Conservation (phyloP, 179 eudicot genomes). For the Spinacia oleracea region DNA sequence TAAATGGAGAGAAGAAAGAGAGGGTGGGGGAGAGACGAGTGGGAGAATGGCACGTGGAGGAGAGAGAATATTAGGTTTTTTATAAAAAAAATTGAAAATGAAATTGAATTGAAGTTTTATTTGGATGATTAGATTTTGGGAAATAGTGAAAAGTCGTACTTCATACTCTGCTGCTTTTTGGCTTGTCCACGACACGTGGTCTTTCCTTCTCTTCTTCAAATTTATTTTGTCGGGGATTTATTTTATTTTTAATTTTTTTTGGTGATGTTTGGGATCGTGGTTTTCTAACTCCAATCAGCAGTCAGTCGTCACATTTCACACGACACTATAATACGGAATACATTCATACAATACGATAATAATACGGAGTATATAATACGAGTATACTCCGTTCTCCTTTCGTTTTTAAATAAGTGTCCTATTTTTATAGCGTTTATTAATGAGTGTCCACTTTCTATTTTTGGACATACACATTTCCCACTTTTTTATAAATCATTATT, state of each 20-base stretch:
- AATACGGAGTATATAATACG: no score
- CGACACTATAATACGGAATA: no score
- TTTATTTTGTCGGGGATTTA: background rate
- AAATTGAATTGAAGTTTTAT: background rate
- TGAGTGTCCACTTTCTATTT: no score
- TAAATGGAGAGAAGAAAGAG: background rate
- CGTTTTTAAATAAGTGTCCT: no score
- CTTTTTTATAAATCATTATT: no score
- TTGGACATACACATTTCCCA: no score
- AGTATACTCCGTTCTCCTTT: no score
- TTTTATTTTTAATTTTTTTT: background rate
- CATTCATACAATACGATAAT: no score
- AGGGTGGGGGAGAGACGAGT: background rate
- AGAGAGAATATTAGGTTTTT: background rate
- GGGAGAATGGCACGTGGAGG: background rate
- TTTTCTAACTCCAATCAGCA: background rate
- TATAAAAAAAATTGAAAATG: background rate
- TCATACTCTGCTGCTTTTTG: constrained; percentile 15
- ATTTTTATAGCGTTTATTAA: no score
- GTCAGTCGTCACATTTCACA: background rate
- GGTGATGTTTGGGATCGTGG: background rate
- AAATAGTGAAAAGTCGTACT: constrained; percentile 24
- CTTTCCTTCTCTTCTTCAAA: background rate
- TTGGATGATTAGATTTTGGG: constrained; percentile 18
- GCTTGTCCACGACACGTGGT: constrained; percentile 25